Evolutionary conservation across 495 filamentous ascomycete species (phyloP), one percentile per base, ranked within the genome.

Genomic region (Annulohypoxylon bovei): DNA sequence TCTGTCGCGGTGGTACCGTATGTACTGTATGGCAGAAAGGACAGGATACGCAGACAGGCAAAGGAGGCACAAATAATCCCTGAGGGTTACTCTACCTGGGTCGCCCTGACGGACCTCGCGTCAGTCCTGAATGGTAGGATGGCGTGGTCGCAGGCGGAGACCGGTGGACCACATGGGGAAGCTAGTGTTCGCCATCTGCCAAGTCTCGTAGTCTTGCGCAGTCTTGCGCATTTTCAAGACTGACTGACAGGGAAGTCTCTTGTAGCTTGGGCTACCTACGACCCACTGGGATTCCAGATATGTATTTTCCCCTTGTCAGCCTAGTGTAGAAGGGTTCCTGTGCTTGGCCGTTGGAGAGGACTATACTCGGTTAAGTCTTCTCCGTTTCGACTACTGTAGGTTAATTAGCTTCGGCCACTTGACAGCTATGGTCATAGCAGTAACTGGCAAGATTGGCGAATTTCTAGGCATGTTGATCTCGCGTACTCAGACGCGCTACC

Each of bases 111-210:
- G 64, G 64, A 72, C 49, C 55, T 67, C 59, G 54, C 46, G 44
- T 60, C 23, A 5, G 39, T 57, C 39, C 40, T 71, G 57, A 71
- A 22, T 71, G 62, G 59, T 33, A 60, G 46, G 32, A 40, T 23
- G 50, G 54, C 40, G 50, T 71, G 53, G 37, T 39, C 52, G 53
- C 58, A 46, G 60, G 40, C 39, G 44, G 46, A 65, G 64, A 53
- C 55, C 64, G 55, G 65, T 68, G 60, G 64, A 68, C 70, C 65
- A 61, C 55, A 68, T 65, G 70, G 70, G 70, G 70, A 72, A 68
- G 60, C 70, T 72, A 67, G 54, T 58, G 49, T 30, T 59, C 49
- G 54, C 68, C 65, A 68, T 68, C 54, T 68, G 70, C 70, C 70
- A 72, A 67, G 69, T 61, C 52, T 62, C 61, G 20, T 35, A 59